phyloP scores from a whole-genome alignment of 805 yeast species.

The Saccharomycopsis sp. region DNA sequence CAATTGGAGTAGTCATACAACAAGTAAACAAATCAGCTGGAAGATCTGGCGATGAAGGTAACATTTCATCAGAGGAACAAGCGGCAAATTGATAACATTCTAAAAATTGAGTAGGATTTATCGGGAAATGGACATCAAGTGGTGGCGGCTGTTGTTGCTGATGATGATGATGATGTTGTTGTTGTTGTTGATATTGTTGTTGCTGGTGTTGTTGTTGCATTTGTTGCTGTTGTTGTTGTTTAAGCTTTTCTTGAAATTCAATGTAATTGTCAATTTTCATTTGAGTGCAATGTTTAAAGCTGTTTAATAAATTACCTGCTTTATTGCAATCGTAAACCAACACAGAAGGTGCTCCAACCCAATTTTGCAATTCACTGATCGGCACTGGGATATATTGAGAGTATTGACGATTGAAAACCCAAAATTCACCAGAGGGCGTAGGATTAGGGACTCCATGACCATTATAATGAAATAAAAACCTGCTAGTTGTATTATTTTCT shows the following conservation, averaged over 20 bases:
- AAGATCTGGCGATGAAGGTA: conserved; percentile 89
- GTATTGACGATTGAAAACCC: conserved; percentile 97
- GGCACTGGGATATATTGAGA: conserved; percentile 97
- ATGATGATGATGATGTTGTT: conserved; percentile 37
- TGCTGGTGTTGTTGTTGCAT: conserved; percentile 4
- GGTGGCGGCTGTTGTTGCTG: conserved; percentile 25
- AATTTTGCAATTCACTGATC: conserved; percentile 87
- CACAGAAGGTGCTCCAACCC: conserved; percentile 97
- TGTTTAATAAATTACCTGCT: conserved; percentile 88
- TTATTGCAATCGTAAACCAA: conserved; percentile 91
- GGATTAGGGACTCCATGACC: conserved; percentile 99
- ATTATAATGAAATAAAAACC: conserved; percentile 89
- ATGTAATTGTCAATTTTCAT: conserved; percentile 84
- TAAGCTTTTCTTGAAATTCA: conserved; percentile 38
- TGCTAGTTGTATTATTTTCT: conserved; percentile 35
- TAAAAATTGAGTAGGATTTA: conserved; percentile 35
- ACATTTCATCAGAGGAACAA: conserved; percentile 73
- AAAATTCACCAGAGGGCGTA: conserved; percentile 90
- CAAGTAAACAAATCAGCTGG: conserved; percentile 97
- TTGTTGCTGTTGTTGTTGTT: conserved; percentile 27
- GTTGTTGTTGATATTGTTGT: conserved; percentile 24
- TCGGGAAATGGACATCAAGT: conserved; percentile 17
- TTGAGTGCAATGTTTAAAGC: conserved; percentile 84
- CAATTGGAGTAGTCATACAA: conserved; percentile 92
- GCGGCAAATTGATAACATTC: conserved; percentile 94